Percentiles rank a stretch among this genome's conserved stretches.
phyloP scores from a whole-genome alignment of 2,329 filamentous ascomycete species.

The Raffaelea albimanens region DNA sequence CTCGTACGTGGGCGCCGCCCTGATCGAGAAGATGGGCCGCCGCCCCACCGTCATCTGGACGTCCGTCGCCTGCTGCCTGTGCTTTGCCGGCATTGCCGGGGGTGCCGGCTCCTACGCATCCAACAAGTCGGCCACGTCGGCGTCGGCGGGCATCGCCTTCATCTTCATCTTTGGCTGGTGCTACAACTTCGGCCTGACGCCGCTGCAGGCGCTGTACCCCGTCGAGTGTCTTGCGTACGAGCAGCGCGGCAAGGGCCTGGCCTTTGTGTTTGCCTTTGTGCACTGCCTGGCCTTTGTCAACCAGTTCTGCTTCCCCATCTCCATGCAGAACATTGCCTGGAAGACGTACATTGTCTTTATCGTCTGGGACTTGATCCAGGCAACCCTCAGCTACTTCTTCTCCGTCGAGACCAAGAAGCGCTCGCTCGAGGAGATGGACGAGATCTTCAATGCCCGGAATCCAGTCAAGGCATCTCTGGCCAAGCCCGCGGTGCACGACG shows the following conservation, averaged over 20 bases:
- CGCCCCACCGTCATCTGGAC: slow-evolving; percentile 35
- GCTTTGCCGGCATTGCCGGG: slow-evolving; percentile 39
- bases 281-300: slow-evolving; percentile 34
- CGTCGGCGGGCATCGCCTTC: slow-evolving; percentile 27
- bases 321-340: slow-evolving; percentile 37
- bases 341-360: slow-evolving; percentile 39
- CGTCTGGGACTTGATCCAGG: slow-evolving; percentile 28
- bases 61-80: slow-evolving; percentile 25
- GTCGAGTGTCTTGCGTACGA: slow-evolving; percentile 28
- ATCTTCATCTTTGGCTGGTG: slow-evolving; percentile 45
- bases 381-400: slow-evolving; percentile 33
- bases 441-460: slow-evolving; percentile 30
- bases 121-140: background rate
- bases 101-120: background rate
- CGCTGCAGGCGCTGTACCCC: slow-evolving; percentile 35
- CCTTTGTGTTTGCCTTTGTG: slow-evolving; percentile 31
- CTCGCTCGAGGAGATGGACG: slow-evolving; percentile 22
- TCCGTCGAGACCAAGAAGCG: slow-evolving; percentile 35
- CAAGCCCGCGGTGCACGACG: background rate
- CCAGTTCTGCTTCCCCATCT: slow-evolving; percentile 31
- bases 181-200: slow-evolving; percentile 40
- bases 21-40: slow-evolving; percentile 49
- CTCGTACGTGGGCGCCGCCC: slow-evolving; percentile 42
- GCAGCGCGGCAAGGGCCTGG: slow-evolving; percentile 29
- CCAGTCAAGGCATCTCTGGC: slow-evolving; percentile 24